Evolutionary conservation across 176 grass and related monocot genomes (phyloP), one percentile per base, ranked within the genome.

Genomic region (Oryza nivara): DNA sequence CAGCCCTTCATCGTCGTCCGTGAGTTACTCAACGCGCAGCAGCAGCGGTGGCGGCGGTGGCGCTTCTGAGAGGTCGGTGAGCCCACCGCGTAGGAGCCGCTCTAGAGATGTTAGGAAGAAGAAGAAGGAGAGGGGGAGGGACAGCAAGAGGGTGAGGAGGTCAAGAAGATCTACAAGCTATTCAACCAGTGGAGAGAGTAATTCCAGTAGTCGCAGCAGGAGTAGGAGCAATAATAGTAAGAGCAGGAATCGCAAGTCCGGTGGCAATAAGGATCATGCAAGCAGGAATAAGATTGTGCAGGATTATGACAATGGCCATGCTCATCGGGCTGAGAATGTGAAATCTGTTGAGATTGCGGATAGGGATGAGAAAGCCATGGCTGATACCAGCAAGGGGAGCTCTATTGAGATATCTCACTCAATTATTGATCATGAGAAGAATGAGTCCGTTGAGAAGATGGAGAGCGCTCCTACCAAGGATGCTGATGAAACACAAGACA

Each of bases 71-170:
- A 90, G 67, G 65, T 88, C 79, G 7, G 73, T 86, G 65, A 85
- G 87, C 77, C 89, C 76, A 51, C 68, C 56, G 8, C 85, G 86
- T 15, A 95, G 72, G 86, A 79, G 73, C 44, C 54, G 65, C 46
- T 72, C 87, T 58, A 85, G 61, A 88, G 89, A 74, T 83, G 56
- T 40, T 65, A 85, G 13, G 40, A 41, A 41, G 68, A 94, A 76
- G 82, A 78, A 60, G 25, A 90, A 84, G 10, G 75, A 84, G 16
- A 97, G 82, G 76, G 83, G 76, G 38, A 93, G 81, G 64, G 79
- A 74, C 45, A 86, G 73, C 43, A 74, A 79, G 14, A 90, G 71
- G 68, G 60, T 54, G 73, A 90, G 73, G 44, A 87, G 82, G 35
- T 15, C 7, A 46, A 58, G 12, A 46, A 79, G 76, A 43, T 84